Evolutionary conservation across 1,284 basidiomycete genomes (phyloP).

Genomic region (Xerocomus cyaneibrunnescens): DNA sequence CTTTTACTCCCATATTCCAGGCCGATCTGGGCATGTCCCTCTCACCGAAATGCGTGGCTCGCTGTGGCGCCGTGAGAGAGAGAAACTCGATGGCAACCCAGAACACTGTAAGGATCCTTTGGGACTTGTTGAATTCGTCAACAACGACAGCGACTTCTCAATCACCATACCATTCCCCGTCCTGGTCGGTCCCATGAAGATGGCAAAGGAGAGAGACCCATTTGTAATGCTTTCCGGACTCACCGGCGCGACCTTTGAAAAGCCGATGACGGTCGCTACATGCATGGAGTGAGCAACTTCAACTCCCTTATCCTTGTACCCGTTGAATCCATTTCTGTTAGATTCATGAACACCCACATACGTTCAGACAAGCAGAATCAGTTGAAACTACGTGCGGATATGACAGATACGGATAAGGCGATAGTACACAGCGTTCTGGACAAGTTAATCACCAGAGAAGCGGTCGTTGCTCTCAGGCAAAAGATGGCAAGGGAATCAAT

Average conservation of each 20-base stretch:
- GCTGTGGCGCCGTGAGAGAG: conserved; percentile 12
- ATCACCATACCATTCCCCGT: conserved; percentile 12
- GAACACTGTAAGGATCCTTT: neutral
- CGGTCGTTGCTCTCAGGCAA: conserved; percentile 8
- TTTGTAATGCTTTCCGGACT: conserved; percentile 10
- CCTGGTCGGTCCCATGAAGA: neutral
- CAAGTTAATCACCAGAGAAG: neutral
- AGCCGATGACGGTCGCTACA: conserved; percentile 10
- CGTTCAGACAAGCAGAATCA: conserved; percentile 27
- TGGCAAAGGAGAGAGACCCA: conserved; percentile 8
- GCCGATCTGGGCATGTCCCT: conserved; percentile 9
- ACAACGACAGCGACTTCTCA: conserved; percentile 19
- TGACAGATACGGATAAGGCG: conserved; percentile 23
- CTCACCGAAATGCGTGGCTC: conserved; percentile 12
- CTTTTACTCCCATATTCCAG: conserved; percentile 17
- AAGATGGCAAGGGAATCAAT: conserved; percentile 19
- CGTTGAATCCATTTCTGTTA: neutral
- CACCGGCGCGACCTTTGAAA: conserved; percentile 1
- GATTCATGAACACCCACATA: conserved; percentile 26
- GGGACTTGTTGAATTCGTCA: conserved; percentile 23
- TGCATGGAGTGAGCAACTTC: conserved; percentile 14
- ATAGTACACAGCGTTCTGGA: conserved; percentile 13
- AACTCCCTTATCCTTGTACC: neutral
- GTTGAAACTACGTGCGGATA: conserved; percentile 19
- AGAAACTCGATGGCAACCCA: neutral